Conservation (phyloP, 768 basidiomycete genomes). For the Chalciporus pseudorubinellus region DNA sequence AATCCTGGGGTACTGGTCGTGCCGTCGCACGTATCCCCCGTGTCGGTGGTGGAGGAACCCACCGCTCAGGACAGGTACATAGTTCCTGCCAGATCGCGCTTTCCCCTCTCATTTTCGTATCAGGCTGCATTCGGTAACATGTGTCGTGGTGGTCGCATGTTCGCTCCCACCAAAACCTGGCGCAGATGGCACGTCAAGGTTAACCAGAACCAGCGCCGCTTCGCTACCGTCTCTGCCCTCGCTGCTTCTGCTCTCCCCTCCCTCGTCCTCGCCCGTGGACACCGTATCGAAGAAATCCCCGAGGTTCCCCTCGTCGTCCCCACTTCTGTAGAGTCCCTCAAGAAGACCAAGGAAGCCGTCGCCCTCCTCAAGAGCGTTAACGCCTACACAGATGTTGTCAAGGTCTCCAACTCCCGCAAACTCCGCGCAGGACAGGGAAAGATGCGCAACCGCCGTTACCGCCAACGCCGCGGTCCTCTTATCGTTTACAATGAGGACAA, state of each 20-base stretch:
- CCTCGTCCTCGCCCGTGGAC: slow-evolving; percentile 97
- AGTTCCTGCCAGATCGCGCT: not conserved
- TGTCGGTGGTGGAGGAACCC: slow-evolving; percentile 98
- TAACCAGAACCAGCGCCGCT: slow-evolving; percentile 98
- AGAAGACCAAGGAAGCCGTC: slow-evolving; percentile 96
- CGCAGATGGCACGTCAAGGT: slow-evolving; percentile 99
- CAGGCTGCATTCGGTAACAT: slow-evolving; percentile 99
- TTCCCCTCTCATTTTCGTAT: slow-evolving; percentile 2
- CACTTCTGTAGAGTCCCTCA: slow-evolving; percentile 77
- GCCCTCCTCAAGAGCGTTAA: slow-evolving; percentile 86
- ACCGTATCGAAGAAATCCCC: slow-evolving; percentile 95
- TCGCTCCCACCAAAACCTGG: slow-evolving; percentile 99
- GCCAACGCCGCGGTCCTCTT: slow-evolving; percentile 96
- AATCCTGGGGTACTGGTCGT: slow-evolving; percentile 99
- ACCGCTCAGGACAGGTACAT: slow-evolving; percentile 90
- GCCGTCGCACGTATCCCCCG: slow-evolving; percentile 99
- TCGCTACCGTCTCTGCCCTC: slow-evolving; percentile 95
- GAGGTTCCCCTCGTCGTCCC: slow-evolving; percentile 95
- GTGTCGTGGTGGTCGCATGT: slow-evolving; percentile 99
- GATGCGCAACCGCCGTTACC: slow-evolving; percentile 92
- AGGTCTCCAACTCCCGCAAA: slow-evolving; percentile 97
- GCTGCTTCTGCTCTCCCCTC: slow-evolving; percentile 95
- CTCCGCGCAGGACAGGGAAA: slow-evolving; percentile 97
- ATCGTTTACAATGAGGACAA: slow-evolving; percentile 97
- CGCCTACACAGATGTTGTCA: slow-evolving; percentile 90